Conservation (phyloP, 768 basidiomycete species). For the Macrocybe gigantea region DNA sequence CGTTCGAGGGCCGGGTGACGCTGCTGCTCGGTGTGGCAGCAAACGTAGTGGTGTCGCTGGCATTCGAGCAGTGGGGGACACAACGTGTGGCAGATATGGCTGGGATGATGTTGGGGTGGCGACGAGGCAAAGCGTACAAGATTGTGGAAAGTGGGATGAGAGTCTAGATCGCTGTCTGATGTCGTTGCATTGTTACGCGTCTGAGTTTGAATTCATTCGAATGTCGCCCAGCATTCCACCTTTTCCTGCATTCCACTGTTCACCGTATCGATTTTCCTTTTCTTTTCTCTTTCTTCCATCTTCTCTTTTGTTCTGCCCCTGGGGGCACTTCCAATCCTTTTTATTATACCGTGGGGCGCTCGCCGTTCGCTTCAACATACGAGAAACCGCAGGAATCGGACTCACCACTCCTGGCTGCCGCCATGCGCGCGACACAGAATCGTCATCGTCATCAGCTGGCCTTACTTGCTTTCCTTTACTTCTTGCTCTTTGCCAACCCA, state of each 20-base stretch:
- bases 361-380: conserved; percentile 23
- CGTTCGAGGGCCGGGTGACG: conserved; percentile 58
- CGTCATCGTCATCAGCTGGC: conserved; percentile 20
- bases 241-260: background rate
- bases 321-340: conserved; percentile 44
- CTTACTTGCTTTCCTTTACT: conserved; percentile 33
- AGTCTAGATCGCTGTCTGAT: conserved; percentile 5
- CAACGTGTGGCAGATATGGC: conserved; percentile 48
- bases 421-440: conserved; percentile 33
- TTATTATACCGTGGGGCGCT: conserved; percentile 19
- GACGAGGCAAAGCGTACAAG: conserved; percentile 72
- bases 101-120: conserved; percentile 38
- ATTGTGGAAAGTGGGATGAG: conserved; percentile 70
- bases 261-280: conserved; percentile 11
- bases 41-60: conserved; percentile 68
- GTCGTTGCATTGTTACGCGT: conserved; percentile 13
- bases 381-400: conserved; percentile 49
- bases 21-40: conserved; percentile 61
- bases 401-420: conserved; percentile 27
- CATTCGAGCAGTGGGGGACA: conserved; percentile 76
- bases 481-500: conserved; percentile 24
- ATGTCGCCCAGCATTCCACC: conserved; percentile 6
- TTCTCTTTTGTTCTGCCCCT: conserved; percentile 26
- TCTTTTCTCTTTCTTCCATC: conserved; percentile 19
- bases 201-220: conserved; percentile 16